Percentiles rank a stretch among this genome's conserved stretches.
Conservation (phyloP, 1,284 basidiomycete genomes). For the Papiliotrema nemorosa region DNA sequence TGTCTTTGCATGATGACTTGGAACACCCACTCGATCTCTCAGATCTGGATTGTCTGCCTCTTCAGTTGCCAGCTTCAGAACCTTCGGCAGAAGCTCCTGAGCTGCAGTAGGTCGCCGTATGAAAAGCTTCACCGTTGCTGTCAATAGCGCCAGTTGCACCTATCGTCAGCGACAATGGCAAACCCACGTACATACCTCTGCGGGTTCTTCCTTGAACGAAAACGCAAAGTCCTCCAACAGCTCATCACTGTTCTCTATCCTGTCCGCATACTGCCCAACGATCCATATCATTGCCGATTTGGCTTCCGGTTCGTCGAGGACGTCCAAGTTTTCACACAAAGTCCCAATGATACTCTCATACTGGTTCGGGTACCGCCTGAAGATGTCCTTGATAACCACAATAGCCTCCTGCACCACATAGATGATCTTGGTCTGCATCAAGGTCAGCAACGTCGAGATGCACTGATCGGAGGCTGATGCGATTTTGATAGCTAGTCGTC, state of each 20-base stretch:
- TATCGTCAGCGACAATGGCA: slow-evolving; percentile 19
- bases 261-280: slow-evolving; percentile 94
- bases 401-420: slow-evolving; percentile 98
- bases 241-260: slow-evolving; percentile 95
- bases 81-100: slow-evolving; percentile 82
- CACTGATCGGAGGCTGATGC: slow-evolving; percentile 89
- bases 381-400: slow-evolving; percentile 99
- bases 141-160: slow-evolving; percentile 94
- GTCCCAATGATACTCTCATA: slow-evolving; percentile 97
- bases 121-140: slow-evolving; percentile 95
- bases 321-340: slow-evolving; percentile 90
- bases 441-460: slow-evolving; percentile 84
- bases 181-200: slow-evolving; percentile 60
- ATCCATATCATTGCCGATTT: slow-evolving; percentile 99
- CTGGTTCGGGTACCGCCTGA: slow-evolving; percentile 94
- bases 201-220: slow-evolving; percentile 87
- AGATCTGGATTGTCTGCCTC: slow-evolving; percentile 97
- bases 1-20: background rate
- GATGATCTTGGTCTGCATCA: slow-evolving; percentile 87
- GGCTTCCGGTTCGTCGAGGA: slow-evolving; percentile 95
- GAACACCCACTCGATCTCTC: slow-evolving; percentile 59
- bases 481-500: slow-evolving; percentile 94
- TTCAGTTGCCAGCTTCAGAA: slow-evolving; percentile 90
- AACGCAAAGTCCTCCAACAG: slow-evolving; percentile 86
- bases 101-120: slow-evolving; percentile 89